These are phyloP conservation scores for Raffaelea ambrosiae DNA, from an alignment of 2,329 filamentous ascomycete genomes.

Conservation along the genomic window DNA sequence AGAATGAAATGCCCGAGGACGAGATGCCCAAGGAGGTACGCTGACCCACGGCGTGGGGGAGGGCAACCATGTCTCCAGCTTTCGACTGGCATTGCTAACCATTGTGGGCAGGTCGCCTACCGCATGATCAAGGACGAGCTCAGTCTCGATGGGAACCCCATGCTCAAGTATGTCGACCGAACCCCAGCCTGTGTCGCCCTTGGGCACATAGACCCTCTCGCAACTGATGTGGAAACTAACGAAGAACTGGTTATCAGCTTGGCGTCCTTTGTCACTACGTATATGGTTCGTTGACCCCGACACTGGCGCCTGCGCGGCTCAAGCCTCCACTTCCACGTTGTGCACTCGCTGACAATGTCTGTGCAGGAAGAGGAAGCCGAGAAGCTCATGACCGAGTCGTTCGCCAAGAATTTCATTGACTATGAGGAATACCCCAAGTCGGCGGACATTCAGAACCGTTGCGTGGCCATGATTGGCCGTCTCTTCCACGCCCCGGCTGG, in stretches of 20 bases:
- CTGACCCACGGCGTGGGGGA: not conserved
- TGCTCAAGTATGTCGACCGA: conserved; percentile 64
- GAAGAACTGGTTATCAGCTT: no score
- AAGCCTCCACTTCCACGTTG: not conserved
- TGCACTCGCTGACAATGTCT: not conserved
- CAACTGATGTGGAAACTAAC: no score
- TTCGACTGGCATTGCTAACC: not conserved
- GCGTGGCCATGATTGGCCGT: conserved; percentile 81
- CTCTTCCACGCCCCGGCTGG: conserved; percentile 71
- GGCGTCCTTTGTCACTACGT: conserved; percentile 90
- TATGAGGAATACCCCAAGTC: conserved; percentile 79
- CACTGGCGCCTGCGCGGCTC: not conserved
- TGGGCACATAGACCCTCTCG: no score
- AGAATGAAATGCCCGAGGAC: conserved; percentile 73
- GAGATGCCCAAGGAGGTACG: conserved; percentile 73
- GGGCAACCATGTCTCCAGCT: no score
- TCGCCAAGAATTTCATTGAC: conserved; percentile 93
- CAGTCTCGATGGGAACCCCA: conserved; percentile 83
- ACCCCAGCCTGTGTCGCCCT: no score
- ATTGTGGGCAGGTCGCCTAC: conserved; percentile 57
- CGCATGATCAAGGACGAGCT: conserved; percentile 95
- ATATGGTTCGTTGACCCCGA: conserved; percentile 57
- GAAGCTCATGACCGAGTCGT: conserved; percentile 87
- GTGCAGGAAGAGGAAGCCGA: conserved; percentile 82
- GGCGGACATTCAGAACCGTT: conserved; percentile 84